Base-by-base conservation (phyloP, 2,329 filamentous ascomycete species). In the Fusarium compactum region DNA sequence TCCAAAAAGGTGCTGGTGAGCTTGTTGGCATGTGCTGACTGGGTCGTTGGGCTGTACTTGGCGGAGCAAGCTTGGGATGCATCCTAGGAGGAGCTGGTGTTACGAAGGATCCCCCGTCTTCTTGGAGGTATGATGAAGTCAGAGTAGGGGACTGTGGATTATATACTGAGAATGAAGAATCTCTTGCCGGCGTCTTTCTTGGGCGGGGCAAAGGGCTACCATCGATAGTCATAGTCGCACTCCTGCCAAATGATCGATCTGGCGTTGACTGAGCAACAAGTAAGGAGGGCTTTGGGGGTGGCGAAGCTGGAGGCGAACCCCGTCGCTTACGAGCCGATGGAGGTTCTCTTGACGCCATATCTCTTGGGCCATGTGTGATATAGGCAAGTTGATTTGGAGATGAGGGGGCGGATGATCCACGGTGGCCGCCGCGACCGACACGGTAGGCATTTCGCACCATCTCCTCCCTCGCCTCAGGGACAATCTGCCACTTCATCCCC, bases 401-500 rank as follows among this genome's bases (percentile, higher is more conserved):
- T n/a, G 89, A 91, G 14, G 91, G 91, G 9, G 88, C 90, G 11
- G 90, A 92, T 27, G 90, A 92, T 62, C 90, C 90, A 65, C 89
- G 84, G 71, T 90, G 89, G 6, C 89, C 89, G 52, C 89, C 88
- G 47, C 87, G 85, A 20, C 89, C 89, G 20, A 88, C 86, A 58
- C 87, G 85, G 73, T 84, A 87, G 3, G 87, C 87, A 73, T 92
- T 93, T 78, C 92, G 92, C 64, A 94, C 87, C 85, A 98, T 97
- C 56, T 97, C 95, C 20, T 98, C 93, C 51, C 92, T 90, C 70
- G 91, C 88, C 69, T 97, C 93, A 2, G 92, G 87, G 6, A 93
- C 90, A 76, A 99, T 95, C 80, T 95, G 93, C 96, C 96, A 99
- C 79, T 98, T 98, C 94, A 98, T 98, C 29, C 96, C 96, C 79